These are phyloP conservation scores for Trametes polyzona DNA, from an alignment of 1,284 basidiomycete species.

Conservation along the genomic window DNA sequence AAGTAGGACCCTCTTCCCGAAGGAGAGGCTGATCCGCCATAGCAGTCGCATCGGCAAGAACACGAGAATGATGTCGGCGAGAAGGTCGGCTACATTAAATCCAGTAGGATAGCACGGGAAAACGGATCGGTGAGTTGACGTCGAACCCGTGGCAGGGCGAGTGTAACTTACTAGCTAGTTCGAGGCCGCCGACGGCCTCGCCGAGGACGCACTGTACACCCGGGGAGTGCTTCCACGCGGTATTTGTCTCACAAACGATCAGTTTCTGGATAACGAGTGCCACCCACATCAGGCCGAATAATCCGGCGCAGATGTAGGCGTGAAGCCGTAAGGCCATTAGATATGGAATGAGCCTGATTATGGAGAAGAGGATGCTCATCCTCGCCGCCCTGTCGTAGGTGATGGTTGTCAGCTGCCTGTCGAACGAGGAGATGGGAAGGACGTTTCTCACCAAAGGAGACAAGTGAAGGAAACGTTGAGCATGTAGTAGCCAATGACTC, in stretches of 20 bases:
- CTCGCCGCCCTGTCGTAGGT: slow-evolving; percentile 31
- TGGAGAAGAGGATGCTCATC: slow-evolving; percentile 36
- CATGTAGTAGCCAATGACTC: slow-evolving; percentile 37
- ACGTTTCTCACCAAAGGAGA: slow-evolving; percentile 31
- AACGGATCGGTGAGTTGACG: background rate
- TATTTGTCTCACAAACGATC: slow-evolving; percentile 28
- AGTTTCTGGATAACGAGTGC: slow-evolving; percentile 31
- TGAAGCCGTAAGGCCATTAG: slow-evolving; percentile 27
- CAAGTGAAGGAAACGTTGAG: slow-evolving; percentile 32
- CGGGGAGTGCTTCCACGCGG: slow-evolving; percentile 27
- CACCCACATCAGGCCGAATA: slow-evolving; percentile 34
- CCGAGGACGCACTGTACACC: slow-evolving; percentile 35
- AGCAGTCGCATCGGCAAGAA: slow-evolving; percentile 32
- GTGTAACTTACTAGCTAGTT: slow-evolving; percentile 32
- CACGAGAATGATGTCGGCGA: slow-evolving; percentile 33
- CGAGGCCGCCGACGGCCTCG: slow-evolving; percentile 29
- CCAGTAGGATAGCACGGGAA: no score
- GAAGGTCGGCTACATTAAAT: slow-evolving; percentile 28
- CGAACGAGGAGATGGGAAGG: background rate
- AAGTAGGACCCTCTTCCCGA: slow-evolving; percentile 25
- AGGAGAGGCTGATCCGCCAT: slow-evolving; percentile 28
- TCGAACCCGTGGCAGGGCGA: background rate
- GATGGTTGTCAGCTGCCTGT: background rate
- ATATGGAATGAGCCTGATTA: slow-evolving; percentile 34
- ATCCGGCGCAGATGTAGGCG: slow-evolving; percentile 20